Conservation (phyloP, 2,329 filamentous ascomycete species). For the Colletotrichum salicis region DNA sequence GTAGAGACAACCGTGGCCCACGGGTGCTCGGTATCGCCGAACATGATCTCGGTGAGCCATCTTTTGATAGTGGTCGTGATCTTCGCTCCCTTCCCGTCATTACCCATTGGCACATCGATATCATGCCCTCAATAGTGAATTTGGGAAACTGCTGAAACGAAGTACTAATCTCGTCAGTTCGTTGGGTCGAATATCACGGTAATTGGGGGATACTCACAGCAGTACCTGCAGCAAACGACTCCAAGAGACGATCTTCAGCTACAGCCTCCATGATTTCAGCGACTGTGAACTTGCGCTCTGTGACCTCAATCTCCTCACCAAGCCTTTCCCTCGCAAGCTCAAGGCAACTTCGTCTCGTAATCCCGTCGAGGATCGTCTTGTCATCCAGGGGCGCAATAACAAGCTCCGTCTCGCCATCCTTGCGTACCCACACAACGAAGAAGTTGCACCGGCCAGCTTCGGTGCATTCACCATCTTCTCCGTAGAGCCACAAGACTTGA, state of each 20-base stretch:
- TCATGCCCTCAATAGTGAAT: no score
- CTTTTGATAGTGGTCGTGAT: no score
- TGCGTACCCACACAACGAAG: constrained; percentile 81
- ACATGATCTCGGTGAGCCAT: no score
- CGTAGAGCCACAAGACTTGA: constrained; percentile 95
- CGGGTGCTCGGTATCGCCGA: no score
- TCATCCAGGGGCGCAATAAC: constrained; percentile 87
- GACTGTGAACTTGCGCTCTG: constrained; percentile 87
- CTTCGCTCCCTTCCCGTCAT: no score
- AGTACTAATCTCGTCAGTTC: no score
- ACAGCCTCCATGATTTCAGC: constrained; percentile 79
- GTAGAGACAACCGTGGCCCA: no score
- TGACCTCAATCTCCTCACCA: constrained; percentile 70
- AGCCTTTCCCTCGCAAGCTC: constrained; percentile 76
- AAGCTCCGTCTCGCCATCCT: constrained; percentile 73
- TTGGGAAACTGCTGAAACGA: no score
- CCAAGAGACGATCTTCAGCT: constrained; percentile 79
- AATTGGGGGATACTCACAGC: constrained; percentile 67
- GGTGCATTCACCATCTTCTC: constrained; percentile 79
- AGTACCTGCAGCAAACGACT: constrained; percentile 90
- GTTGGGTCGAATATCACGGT: no score
- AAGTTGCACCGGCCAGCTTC: constrained; percentile 95
- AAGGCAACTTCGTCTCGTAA: constrained; percentile 84
- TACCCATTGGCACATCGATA: no score
- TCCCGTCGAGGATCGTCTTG: constrained; percentile 85